These are phyloP conservation scores for Streptanthus diversifolius DNA, from an alignment of 345 rosid species.

Conservation along the genomic window DNA sequence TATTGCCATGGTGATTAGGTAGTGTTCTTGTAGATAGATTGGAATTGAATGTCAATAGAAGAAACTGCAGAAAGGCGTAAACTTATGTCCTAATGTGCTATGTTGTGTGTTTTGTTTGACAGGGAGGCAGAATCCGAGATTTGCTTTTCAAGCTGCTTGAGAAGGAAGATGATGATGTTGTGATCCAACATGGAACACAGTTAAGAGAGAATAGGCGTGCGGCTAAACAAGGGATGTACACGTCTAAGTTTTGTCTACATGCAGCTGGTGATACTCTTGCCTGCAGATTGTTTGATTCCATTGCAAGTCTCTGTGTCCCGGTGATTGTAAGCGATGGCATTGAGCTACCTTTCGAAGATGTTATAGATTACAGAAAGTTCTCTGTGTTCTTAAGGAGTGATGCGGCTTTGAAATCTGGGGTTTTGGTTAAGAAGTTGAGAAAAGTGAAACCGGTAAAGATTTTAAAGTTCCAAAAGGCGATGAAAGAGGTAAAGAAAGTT, in stretches of 20 bases:
- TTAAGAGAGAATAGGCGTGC: constrained; percentile 76
- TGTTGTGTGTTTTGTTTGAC: background rate
- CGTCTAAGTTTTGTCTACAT: constrained; percentile 83
- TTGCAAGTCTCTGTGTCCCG: constrained; percentile 89
- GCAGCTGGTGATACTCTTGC: constrained; percentile 92
- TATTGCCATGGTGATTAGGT: background rate
- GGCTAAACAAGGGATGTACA: constrained; percentile 73
- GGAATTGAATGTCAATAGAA: background rate
- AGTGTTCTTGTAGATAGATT: background rate
- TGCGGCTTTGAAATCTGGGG: constrained; percentile 61
- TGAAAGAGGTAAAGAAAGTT: constrained; percentile 48
- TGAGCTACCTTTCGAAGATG: constrained; percentile 90
- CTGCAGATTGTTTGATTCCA: constrained; percentile 82
- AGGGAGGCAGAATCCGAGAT: constrained; percentile 86
- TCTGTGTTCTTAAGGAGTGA: constrained; percentile 60
- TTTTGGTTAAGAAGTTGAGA: constrained; percentile 56
- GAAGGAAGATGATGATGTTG: constrained; percentile 49
- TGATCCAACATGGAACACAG: constrained; percentile 76
- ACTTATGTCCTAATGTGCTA: background rate
- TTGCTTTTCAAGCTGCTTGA: constrained; percentile 70
- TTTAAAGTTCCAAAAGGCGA: constrained; percentile 65
- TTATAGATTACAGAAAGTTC: constrained; percentile 71
- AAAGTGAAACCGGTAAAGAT: constrained; percentile 46
- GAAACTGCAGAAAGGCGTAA: background rate
- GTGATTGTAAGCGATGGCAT: constrained; percentile 76